These are phyloP conservation scores for Murraya koenigii DNA, from an alignment of 345 rosid species.

Conservation along the genomic window DNA sequence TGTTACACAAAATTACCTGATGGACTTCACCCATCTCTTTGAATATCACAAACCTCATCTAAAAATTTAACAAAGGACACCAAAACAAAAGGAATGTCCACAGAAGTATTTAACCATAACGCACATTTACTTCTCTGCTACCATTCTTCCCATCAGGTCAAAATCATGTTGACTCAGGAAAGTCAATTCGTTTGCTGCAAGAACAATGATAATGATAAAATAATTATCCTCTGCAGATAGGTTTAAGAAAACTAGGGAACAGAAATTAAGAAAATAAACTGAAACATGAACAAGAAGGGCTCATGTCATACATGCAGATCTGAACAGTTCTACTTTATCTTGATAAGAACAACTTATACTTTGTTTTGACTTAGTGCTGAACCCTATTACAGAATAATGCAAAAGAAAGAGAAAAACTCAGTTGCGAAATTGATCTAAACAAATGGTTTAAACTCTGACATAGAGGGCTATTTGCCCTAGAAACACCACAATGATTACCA, in stretches of 20 bases:
- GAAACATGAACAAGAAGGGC: not conserved
- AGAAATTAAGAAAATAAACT: not conserved
- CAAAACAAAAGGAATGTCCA: not conserved
- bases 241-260: not conserved
- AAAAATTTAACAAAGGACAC: not conserved
- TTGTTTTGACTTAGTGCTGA: not conserved
- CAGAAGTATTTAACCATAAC: not conserved
- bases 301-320: not conserved
- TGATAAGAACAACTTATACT: not conserved
- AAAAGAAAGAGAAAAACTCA: not conserved
- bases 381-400: not conserved
- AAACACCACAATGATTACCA: not conserved
- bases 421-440: not conserved
- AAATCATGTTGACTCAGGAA: not conserved
- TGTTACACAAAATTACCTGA: not conserved
- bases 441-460: not conserved
- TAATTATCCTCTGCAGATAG: not conserved
- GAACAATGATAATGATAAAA: not conserved
- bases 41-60: not conserved
- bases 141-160: not conserved
- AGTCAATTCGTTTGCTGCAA: conserved; percentile 12
- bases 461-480: not conserved
- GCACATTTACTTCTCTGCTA: not conserved
- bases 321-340: not conserved
- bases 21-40: not conserved